Percentiles rank a stretch among this genome's conserved stretches.
Conservation (phyloP, 2,329 filamentous ascomycete species). For the Neospermospora avenae region DNA sequence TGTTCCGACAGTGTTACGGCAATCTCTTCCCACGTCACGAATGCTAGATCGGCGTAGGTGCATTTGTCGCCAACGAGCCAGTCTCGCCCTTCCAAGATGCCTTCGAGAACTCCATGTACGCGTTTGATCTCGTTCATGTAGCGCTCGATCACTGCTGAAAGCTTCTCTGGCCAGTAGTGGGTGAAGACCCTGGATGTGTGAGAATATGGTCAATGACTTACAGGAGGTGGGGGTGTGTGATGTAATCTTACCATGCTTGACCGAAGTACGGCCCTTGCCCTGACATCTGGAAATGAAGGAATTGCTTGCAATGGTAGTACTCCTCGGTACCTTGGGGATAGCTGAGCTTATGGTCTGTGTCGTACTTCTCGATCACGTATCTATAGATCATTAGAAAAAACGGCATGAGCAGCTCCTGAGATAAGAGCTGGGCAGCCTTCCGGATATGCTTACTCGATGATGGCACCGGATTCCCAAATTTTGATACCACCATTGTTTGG, state of each 20-base stretch:
- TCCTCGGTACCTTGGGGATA: constrained; percentile 34
- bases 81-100: constrained; percentile 35
- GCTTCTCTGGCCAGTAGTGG: constrained; percentile 19
- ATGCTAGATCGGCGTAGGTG: constrained; percentile 38
- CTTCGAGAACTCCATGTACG: constrained; percentile 40
- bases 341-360: constrained; percentile 38
- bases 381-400: background rate
- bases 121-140: constrained; percentile 42
- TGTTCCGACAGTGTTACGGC: background rate
- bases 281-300: constrained; percentile 39
- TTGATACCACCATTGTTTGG: constrained; percentile 41
- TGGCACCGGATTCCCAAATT: constrained; percentile 45
- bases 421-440: too few species aligned
- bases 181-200: constrained; percentile 17
- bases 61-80: constrained; percentile 41
- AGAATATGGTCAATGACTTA: background rate
- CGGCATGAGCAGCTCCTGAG: too few species aligned
- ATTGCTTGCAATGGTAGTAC: constrained; percentile 37
- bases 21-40: constrained; percentile 20
- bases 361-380: constrained; percentile 39
- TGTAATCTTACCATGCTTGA: constrained; percentile 17
- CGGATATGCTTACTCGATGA: constrained; percentile 42
- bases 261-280: constrained; percentile 43
- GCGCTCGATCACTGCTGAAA: constrained; percentile 40
- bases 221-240: background rate